phyloP scores from a whole-genome alignment of 1,284 basidiomycete genomes.

The Meira miltonrushii region DNA sequence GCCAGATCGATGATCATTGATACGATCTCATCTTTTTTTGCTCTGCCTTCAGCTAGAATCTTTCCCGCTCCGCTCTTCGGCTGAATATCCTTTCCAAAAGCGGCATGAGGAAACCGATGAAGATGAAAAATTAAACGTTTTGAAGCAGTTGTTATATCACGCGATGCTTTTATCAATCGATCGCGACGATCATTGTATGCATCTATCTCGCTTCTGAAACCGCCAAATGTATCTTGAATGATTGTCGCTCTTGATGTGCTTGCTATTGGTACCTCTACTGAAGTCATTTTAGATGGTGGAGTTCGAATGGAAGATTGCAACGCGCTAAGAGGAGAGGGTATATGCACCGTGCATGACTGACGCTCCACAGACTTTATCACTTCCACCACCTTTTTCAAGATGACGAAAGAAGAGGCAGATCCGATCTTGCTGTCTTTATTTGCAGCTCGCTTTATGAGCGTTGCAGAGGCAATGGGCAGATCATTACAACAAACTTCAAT shows the following conservation, averaged over 20 bases:
- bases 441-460: slow-evolving; percentile 85
- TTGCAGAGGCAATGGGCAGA: slow-evolving; percentile 86
- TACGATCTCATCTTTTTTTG: neutral
- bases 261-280: slow-evolving; percentile 65
- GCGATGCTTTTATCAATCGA: slow-evolving; percentile 69
- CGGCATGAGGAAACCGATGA: slow-evolving; percentile 60
- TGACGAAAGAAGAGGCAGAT: slow-evolving; percentile 59
- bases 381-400: no score
- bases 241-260: slow-evolving; percentile 54
- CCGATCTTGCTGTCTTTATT: slow-evolving; percentile 83
- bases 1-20: neutral
- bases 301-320: no score
- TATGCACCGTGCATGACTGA: no score
- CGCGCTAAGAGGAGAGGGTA: no score
- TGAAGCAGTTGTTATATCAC: slow-evolving; percentile 85
- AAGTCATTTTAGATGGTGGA: no score
- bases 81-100: neutral
- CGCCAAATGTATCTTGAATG: slow-evolving; percentile 18
- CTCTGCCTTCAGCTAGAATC: neutral
- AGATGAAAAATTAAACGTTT: slow-evolving; percentile 92
- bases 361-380: no score
- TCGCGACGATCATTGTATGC: slow-evolving; percentile 57
- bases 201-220: slow-evolving; percentile 46
- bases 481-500: slow-evolving; percentile 81
- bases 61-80: neutral